Percentiles rank a stretch among this genome's conserved stretches.
Conservation (phyloP, 805 yeast species). For the Suhomyces sp. region DNA sequence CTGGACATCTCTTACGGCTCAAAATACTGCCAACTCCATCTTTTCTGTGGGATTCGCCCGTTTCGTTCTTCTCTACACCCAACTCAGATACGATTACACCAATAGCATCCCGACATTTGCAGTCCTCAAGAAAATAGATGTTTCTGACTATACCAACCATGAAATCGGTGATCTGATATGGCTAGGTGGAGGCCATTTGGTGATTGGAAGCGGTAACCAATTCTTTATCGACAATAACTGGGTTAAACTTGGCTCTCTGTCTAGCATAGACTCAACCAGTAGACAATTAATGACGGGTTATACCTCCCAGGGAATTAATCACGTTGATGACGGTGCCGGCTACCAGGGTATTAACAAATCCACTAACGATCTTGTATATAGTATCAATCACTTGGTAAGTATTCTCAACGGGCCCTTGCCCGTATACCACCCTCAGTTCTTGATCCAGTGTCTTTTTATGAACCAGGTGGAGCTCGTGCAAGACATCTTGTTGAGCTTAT, state of each 20-base stretch:
- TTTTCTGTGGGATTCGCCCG: slow-evolving; percentile 75
- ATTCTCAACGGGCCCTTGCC: slow-evolving; percentile 89
- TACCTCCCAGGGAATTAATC: slow-evolving; percentile 6
- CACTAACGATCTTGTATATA: slow-evolving; percentile 23
- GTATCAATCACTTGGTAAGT: slow-evolving; percentile 66
- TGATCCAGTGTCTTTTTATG: slow-evolving; percentile 70
- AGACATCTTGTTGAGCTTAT: slow-evolving; percentile 53
- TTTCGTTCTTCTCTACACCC: slow-evolving; percentile 68
- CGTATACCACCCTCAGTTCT: slow-evolving; percentile 83
- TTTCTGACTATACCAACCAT: slow-evolving; percentile 70
- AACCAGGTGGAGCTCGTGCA: slow-evolving; percentile 56
- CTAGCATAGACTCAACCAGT: slow-evolving; percentile 52
- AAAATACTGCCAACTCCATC: slow-evolving; percentile 46
- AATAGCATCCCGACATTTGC: slow-evolving; percentile 75
- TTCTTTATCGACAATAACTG: slow-evolving; percentile 75
- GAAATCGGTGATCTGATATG: slow-evolving; percentile 86
- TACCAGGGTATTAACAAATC: slow-evolving; percentile 7
- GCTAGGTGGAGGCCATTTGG: slow-evolving; percentile 75
- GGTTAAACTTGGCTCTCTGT: slow-evolving; percentile 29
- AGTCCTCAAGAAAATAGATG: slow-evolving; percentile 68
- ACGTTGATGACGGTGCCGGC: slow-evolving; percentile 25
- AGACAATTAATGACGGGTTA: slow-evolving; percentile 36
- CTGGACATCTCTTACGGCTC: slow-evolving; percentile 66
- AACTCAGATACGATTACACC: slow-evolving; percentile 85
- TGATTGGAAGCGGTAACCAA: slow-evolving; percentile 87